Evolutionary conservation across 139 green algal genomes (phyloP).

Genomic region (Tetraselmis striata): DNA sequence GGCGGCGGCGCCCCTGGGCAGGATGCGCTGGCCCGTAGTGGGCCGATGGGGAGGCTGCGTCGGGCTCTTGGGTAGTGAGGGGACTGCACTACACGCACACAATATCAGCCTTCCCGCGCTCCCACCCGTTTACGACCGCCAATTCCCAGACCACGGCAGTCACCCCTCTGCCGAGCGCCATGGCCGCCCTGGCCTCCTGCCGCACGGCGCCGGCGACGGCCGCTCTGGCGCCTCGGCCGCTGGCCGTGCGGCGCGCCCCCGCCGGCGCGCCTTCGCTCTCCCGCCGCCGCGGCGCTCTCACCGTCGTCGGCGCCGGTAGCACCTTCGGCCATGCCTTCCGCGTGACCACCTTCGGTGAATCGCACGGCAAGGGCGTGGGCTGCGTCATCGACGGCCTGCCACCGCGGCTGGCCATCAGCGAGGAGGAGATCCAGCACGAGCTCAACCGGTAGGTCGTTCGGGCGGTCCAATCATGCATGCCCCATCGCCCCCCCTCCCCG

Average conservation of each 20-base stretch:
- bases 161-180: too few species aligned
- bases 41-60: too few species aligned
- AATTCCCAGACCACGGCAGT: too few species aligned
- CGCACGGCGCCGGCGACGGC: background rate
- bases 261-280: background rate
- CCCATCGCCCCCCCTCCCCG: background rate
- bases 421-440: slow-evolving; percentile 74
- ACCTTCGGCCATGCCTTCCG: slow-evolving; percentile 85
- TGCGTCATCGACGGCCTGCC: slow-evolving; percentile 95
- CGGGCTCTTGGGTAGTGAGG: too few species aligned
- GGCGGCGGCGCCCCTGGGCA: too few species aligned
- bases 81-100: too few species aligned
- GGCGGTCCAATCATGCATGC: too few species aligned
- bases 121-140: too few species aligned
- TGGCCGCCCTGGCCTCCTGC: background rate
- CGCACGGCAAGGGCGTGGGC: slow-evolving; percentile 90
- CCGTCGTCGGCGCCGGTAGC: slow-evolving; percentile 50
- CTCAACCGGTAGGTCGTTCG: slow-evolving; percentile 27
- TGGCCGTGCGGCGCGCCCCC: background rate
- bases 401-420: slow-evolving; percentile 73
- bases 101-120: too few species aligned
- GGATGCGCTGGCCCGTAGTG: too few species aligned
- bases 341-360: slow-evolving; percentile 96
- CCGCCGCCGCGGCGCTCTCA: background rate
- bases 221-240: too few species aligned